Conservation (phyloP, 2,329 filamentous ascomycete genomes). For the Pseudocercospora crystallina region DNA sequence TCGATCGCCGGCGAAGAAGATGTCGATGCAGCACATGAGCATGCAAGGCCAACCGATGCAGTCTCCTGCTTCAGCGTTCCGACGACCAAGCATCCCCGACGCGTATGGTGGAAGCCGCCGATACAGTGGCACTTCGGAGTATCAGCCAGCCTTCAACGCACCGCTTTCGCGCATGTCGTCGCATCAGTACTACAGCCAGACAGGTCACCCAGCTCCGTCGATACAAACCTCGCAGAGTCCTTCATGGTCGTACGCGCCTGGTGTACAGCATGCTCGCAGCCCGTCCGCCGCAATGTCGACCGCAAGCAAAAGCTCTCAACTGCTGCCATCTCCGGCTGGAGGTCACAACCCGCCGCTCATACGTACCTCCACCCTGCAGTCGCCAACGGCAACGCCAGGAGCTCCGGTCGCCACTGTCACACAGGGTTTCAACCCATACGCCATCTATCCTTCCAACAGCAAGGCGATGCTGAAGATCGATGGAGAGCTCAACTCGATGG, state of each 20-base stretch:
- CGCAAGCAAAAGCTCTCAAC: conserved; percentile 27
- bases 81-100: conserved; percentile 37
- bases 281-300: conserved; percentile 30
- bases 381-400: conserved; percentile 45
- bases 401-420: conserved; percentile 31
- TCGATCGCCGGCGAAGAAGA: conserved; percentile 48
- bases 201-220: conserved; percentile 27
- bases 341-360: conserved; percentile 61
- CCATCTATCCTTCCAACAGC: conserved; percentile 66
- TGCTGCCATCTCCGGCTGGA: conserved; percentile 47
- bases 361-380: conserved; percentile 65
- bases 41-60: conserved; percentile 32
- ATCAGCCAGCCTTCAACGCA: conserved; percentile 31
- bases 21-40: conserved; percentile 38
- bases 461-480: conserved; percentile 84
- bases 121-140: conserved; percentile 36
- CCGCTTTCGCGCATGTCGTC: conserved; percentile 25
- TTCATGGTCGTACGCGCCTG: conserved; percentile 33
- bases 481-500: conserved; percentile 83
- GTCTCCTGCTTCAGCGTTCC: conserved; percentile 39
- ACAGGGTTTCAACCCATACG: conserved; percentile 69
- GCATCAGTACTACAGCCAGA: conserved; percentile 29
- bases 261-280: conserved; percentile 26
- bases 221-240: conserved; percentile 37
- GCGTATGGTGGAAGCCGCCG: conserved; percentile 35